These are phyloP conservation scores for Phytopythium kandeliae DNA, from an alignment of 352 stramenopile genomes.

Conservation along the genomic window DNA sequence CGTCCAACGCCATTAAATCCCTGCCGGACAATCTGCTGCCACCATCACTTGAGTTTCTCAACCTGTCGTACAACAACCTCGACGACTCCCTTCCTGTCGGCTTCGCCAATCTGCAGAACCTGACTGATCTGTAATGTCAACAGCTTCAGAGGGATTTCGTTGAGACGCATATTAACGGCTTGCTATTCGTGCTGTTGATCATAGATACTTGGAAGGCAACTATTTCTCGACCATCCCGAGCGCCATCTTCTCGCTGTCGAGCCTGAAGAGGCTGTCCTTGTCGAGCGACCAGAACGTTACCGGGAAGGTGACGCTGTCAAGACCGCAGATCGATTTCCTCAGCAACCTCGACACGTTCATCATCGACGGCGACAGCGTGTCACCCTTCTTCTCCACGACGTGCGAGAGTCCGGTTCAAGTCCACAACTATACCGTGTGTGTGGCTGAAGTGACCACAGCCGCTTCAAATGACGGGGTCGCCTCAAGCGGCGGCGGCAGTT, in stretches of 20 bases:
- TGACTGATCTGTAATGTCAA: constrained; percentile 14
- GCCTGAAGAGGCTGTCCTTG: constrained; percentile 15
- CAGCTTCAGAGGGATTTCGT: no score
- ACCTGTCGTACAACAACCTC: constrained; percentile 81
- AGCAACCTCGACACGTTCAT: constrained; percentile 19
- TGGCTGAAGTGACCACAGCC: neutral
- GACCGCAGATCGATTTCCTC: constrained; percentile 18
- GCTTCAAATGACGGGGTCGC: neutral
- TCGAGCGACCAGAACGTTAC: constrained; percentile 3
- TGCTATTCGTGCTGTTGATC: neutral
- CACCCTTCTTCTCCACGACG: constrained; percentile 13
- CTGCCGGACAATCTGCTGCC: constrained; percentile 5
- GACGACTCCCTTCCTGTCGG: constrained; percentile 19
- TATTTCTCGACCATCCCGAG: constrained; percentile 10
- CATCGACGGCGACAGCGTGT: constrained; percentile 10
- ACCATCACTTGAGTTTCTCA: constrained; percentile 35
- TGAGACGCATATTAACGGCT: no score
- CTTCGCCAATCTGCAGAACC: constrained; percentile 10
- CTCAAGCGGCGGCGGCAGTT: neutral
- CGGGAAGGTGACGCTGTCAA: constrained; percentile 19
- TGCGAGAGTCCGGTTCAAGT: constrained; percentile 10
- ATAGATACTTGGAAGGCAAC: constrained; percentile 12
- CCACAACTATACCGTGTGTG: constrained; percentile 21
- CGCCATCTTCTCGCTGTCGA: constrained; percentile 12
- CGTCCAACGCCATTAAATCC: constrained; percentile 9